phyloP scores from a whole-genome alignment of 345 rosid genomes.

The Mallotus nudiflorus region DNA sequence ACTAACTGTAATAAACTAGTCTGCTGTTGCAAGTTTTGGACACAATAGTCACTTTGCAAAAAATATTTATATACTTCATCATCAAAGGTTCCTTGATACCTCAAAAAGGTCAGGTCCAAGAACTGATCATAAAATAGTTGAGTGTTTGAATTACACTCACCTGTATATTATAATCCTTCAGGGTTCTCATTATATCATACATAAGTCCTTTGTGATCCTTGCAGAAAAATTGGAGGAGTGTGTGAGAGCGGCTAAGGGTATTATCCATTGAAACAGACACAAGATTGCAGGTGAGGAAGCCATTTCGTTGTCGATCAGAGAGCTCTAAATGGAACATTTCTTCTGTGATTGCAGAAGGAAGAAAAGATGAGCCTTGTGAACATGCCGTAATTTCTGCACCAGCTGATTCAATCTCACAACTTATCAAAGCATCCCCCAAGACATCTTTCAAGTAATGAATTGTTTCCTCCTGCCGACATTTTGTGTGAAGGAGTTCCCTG shows the following conservation, averaged over 20 bases:
- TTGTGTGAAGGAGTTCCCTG: conserved; percentile 58
- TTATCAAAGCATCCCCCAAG: conserved; percentile 50
- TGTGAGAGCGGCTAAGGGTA: conserved; percentile 57
- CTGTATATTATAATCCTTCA: conserved; percentile 69
- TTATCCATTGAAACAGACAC: conserved; percentile 53
- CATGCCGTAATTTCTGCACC: conserved; percentile 55
- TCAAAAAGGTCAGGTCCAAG: background rate
- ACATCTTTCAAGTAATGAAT: conserved; percentile 35
- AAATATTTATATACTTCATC: background rate
- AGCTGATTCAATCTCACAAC: conserved; percentile 62
- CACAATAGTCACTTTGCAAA: background rate
- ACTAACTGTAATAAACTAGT: background rate
- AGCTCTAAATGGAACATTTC: conserved; percentile 52
- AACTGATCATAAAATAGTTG: background rate
- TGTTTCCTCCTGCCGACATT: conserved; percentile 49
- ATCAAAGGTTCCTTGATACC: background rate
- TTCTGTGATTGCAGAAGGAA: conserved; percentile 52
- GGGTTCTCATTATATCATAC: conserved; percentile 63
- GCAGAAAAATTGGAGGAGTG: conserved; percentile 56
- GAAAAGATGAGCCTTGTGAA: conserved; percentile 58
- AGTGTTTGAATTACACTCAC: conserved; percentile 25
- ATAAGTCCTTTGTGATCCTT: conserved; percentile 73
- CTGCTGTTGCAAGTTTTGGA: background rate
- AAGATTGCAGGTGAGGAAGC: conserved; percentile 40
- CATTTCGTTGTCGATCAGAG: conserved; percentile 30